phyloP scores from a whole-genome alignment of 2,329 filamentous ascomycete genomes.

The Davidsoniella virescens region DNA sequence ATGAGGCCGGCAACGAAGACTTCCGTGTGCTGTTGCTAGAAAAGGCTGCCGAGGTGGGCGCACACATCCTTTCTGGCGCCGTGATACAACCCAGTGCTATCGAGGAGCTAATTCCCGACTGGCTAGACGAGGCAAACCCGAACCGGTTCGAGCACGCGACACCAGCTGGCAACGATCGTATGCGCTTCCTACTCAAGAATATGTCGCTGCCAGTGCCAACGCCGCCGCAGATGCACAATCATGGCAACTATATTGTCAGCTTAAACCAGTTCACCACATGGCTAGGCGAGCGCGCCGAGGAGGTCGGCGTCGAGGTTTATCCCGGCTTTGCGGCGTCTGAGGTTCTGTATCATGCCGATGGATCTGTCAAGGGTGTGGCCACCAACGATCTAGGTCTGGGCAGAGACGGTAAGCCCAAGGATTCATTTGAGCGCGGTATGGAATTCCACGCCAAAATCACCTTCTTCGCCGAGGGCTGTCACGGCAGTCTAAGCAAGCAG shows the following conservation, averaged over 20 bases:
- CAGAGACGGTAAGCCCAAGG: constrained; percentile 69
- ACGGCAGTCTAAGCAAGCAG: constrained; percentile 89
- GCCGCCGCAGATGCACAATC: constrained; percentile 94
- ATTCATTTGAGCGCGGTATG: constrained; percentile 90
- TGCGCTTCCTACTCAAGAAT: constrained; percentile 84
- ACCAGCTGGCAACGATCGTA: constrained; percentile 65
- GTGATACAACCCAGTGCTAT: constrained; percentile 82
- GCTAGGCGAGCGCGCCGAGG: constrained; percentile 92
- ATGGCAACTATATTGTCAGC: constrained; percentile 95
- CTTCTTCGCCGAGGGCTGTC: constrained; percentile 85
- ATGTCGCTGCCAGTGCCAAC: constrained; percentile 64
- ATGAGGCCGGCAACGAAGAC: constrained; percentile 85
- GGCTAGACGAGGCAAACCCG: constrained; percentile 77
- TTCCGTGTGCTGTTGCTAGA: constrained; percentile 87
- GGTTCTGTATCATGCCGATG: constrained; percentile 71
- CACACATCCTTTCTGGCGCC: constrained; percentile 89
- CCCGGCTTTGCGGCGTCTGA: constrained; percentile 91
- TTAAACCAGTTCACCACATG: constrained; percentile 91
- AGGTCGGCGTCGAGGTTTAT: constrained; percentile 89
- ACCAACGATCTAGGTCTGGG: constrained; percentile 87
- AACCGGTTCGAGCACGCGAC: constrained; percentile 78
- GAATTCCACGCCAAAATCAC: constrained; percentile 91
- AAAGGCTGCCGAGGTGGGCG: constrained; percentile 87
- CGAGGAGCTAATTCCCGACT: constrained; percentile 82
- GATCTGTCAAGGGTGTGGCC: constrained; percentile 81